Conservation (phyloP, 2,329 filamentous ascomycete species). For the Xylaria sp. region DNA sequence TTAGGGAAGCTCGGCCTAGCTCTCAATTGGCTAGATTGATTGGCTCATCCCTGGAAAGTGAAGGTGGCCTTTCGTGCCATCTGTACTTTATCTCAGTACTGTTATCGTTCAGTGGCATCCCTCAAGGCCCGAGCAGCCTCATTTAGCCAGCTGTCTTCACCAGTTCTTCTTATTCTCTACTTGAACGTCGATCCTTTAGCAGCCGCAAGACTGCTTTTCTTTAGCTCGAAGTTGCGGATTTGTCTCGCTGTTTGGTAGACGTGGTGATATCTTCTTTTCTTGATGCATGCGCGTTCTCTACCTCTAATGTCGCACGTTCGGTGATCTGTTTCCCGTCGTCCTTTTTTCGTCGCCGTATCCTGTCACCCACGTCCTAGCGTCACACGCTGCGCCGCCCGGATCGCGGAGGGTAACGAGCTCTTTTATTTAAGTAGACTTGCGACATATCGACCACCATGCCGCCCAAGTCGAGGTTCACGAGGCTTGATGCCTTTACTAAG, state of each 20-base stretch:
- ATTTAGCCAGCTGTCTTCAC: slow-evolving; percentile 35
- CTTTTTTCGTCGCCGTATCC: slow-evolving; percentile 18
- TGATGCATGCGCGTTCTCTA: slow-evolving; percentile 19
- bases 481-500: slow-evolving; percentile 98
- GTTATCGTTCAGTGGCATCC: slow-evolving; percentile 20
- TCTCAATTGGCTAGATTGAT: slow-evolving; percentile 37
- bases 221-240: background rate
- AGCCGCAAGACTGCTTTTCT: background rate
- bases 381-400: slow-evolving; percentile 8
- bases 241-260: slow-evolving; percentile 16
- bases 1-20: slow-evolving; percentile 15
- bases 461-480: slow-evolving; percentile 91
- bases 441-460: slow-evolving; percentile 68
- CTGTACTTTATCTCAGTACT: background rate
- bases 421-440: slow-evolving; percentile 15
- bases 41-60: slow-evolving; percentile 40
- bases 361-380: background rate
- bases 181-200: slow-evolving; percentile 1
- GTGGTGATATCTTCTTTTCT: slow-evolving; percentile 14
- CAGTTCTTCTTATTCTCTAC: background rate
- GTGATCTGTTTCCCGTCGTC: slow-evolving; percentile 36
- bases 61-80: slow-evolving; percentile 48
- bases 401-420: slow-evolving; percentile 1
- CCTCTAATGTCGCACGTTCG: slow-evolving; percentile 45
- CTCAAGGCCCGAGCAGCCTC: slow-evolving; percentile 28